Percentiles rank a stretch among this genome's conserved stretches.
Evolutionary conservation across 2,329 filamentous ascomycete species (phyloP).

Genomic region (Apiospora aurea): DNA sequence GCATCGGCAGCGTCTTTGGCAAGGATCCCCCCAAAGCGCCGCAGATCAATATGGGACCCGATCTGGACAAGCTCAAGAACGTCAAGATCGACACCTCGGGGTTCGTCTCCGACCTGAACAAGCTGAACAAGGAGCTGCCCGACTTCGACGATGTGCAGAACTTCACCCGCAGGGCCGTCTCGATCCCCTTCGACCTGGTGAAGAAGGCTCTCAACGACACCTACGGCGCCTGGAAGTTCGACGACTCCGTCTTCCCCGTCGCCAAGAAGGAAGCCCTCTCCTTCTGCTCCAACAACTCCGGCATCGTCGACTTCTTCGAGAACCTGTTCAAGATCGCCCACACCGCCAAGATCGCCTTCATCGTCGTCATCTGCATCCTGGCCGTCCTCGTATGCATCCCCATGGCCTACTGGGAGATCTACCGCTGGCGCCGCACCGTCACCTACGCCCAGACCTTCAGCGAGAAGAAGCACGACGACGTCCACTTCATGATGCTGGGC

Average conservation of each 20-base stretch:
- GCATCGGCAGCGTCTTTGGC: conserved; percentile 34
- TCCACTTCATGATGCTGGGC: conserved; percentile 89
- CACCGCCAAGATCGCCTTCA: conserved; percentile 75
- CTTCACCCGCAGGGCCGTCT: conserved; percentile 76
- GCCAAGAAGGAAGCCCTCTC: conserved; percentile 81
- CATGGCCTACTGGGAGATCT: conserved; percentile 83
- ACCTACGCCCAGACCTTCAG: conserved; percentile 72
- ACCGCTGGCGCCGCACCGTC: conserved; percentile 77
- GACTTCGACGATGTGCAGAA: conserved; percentile 86
- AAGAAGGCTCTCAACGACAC: conserved; percentile 74
- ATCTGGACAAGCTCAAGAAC: conserved; percentile 71
- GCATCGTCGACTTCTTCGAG: conserved; percentile 84
- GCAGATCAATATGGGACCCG: conserved; percentile 64
- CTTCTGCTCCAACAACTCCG: conserved; percentile 88
- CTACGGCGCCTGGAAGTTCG: conserved; percentile 78
- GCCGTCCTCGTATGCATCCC: conserved; percentile 78
- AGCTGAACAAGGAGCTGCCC: conserved; percentile 81
- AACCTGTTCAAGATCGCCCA: conserved; percentile 71
- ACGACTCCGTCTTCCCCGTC: conserved; percentile 79
- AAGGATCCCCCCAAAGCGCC: conserved; percentile 34
- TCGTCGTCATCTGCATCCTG: conserved; percentile 74
- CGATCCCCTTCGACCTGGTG: conserved; percentile 82
- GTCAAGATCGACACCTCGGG: conserved; percentile 72
- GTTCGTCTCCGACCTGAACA: conserved; percentile 72
- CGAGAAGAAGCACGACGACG: conserved; percentile 73